These are phyloP conservation scores for Lanmaoa rubissima DNA, from an alignment of 768 basidiomycete species.

Conservation along the genomic window DNA sequence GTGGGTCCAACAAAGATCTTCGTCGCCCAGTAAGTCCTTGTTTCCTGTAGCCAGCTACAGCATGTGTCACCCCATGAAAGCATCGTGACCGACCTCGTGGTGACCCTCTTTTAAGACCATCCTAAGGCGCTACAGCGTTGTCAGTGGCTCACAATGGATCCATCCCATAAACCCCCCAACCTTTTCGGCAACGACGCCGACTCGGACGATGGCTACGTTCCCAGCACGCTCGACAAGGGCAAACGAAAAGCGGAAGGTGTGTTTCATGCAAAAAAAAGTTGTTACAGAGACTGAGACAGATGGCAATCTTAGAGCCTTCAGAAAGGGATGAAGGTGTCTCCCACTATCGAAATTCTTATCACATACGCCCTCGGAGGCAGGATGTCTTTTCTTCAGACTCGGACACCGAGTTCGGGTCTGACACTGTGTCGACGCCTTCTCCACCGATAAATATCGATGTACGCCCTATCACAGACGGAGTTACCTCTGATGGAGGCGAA, in stretches of 20 bases:
- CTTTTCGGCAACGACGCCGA: constrained; percentile 2
- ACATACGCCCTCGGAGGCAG: neutral
- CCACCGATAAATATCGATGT: neutral
- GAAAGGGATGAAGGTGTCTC: neutral
- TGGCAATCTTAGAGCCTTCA: constrained; percentile 9
- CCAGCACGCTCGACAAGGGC: constrained; percentile 18
- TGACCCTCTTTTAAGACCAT: constrained; percentile 8
- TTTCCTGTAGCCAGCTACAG: neutral
- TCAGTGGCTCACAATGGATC: constrained; percentile 12
- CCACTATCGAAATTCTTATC: neutral
- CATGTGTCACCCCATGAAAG: neutral
- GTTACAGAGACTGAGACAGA: neutral
- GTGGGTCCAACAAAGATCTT: constrained; percentile 5
- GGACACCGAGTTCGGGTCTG: neutral
- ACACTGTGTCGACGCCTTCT: constrained; percentile 5
- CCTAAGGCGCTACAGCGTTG: neutral
- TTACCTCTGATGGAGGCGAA: constrained; percentile 6
- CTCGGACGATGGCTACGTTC: neutral
- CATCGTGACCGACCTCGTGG: constrained; percentile 10
- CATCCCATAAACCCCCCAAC: constrained; percentile 8
- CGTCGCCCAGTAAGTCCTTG: constrained; percentile 10
- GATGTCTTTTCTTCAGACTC: constrained; percentile 1
- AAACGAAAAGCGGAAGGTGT: constrained; percentile 20
- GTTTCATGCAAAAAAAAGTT: neutral
- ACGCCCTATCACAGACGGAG: neutral